Percentiles rank a stretch among this genome's conserved stretches.
Conservation (phyloP, 129 eudicot genomes). For the Chrysanthemum makinoi region DNA sequence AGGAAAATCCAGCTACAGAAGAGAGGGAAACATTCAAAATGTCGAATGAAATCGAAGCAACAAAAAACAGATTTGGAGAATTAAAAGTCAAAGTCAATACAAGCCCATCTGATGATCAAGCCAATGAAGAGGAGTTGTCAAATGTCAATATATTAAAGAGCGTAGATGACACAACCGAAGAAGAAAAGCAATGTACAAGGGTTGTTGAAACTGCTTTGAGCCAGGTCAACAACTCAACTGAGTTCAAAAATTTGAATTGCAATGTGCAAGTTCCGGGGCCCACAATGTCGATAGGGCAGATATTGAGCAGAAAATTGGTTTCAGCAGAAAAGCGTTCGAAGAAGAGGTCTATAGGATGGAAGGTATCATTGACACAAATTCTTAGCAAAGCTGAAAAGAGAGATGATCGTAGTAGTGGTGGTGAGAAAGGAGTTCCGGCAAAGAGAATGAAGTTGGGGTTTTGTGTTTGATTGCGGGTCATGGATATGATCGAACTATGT, state of each 20-base stretch:
- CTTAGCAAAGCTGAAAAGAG: conserved; percentile 46
- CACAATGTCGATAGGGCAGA: conserved; percentile 83
- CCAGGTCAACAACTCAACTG: conserved; percentile 48
- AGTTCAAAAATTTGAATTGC: conserved; percentile 22
- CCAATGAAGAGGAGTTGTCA: conserved; percentile 45
- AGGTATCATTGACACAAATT: conserved; percentile 71
- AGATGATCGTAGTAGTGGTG: conserved; percentile 24
- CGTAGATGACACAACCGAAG: conserved; percentile 72
- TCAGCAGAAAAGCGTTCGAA: conserved; percentile 49
- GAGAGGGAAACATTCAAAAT: conserved; percentile 17
- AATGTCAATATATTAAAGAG: conserved; percentile 54
- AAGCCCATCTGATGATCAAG: background rate
- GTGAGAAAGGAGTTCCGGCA: conserved; percentile 36
- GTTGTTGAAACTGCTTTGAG: conserved; percentile 64
- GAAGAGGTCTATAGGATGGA: conserved; percentile 37
- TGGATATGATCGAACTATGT: background rate
- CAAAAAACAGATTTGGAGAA: conserved; percentile 23
- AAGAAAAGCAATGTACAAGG: conserved; percentile 58
- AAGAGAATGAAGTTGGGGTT: conserved; percentile 82
- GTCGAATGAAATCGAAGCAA: conserved; percentile 22
- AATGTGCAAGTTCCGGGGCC: conserved; percentile 44
- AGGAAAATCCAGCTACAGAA: background rate
- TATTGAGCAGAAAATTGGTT: conserved; percentile 77
- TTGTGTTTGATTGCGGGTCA: conserved; percentile 28
- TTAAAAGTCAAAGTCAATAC: conserved; percentile 11